Percentiles rank a stretch among this genome's conserved stretches.
phyloP scores from a whole-genome alignment of 2,329 filamentous ascomycete species.

The Cytospora paraplurivora region DNA sequence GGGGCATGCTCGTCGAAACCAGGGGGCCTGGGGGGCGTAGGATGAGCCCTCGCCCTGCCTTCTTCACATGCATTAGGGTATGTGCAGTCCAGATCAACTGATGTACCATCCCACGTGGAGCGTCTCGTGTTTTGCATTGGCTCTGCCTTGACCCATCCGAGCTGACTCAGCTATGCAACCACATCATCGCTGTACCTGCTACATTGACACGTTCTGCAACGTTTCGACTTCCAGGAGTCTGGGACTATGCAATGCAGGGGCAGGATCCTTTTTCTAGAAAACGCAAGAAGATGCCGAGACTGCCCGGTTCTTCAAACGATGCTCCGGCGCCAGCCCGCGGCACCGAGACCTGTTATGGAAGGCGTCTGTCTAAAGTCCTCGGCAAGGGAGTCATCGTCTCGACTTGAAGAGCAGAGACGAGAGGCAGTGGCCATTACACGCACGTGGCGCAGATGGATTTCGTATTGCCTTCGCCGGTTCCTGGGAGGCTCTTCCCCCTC shows the following conservation, averaged over 20 bases:
- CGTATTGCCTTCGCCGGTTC: not conserved
- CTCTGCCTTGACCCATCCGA: not conserved
- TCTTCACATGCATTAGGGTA: too few species aligned
- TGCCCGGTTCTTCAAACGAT: not conserved
- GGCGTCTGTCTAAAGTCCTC: not conserved
- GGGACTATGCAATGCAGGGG: slow-evolving; percentile 11
- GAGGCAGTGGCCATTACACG: not conserved
- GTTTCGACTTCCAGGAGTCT: slow-evolving; percentile 9
- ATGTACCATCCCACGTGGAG: not conserved
- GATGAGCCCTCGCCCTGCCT: not conserved
- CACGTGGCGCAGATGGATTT: not conserved
- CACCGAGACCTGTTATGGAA: not conserved
- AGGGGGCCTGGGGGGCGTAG: not conserved
- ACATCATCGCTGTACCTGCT: not conserved
- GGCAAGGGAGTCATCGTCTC: not conserved
- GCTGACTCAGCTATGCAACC: slow-evolving; percentile 1
- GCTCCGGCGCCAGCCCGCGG: not conserved
- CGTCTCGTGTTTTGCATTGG: not conserved
- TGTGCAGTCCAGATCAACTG: too few species aligned
- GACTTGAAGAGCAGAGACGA: not conserved
- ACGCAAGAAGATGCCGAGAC: not conserved
- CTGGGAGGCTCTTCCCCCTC: not conserved
- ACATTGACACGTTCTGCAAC: not conserved
- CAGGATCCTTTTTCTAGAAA: not conserved
- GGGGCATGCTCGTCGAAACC: not conserved